Evolutionary conservation across 306 rosid species (phyloP), one percentile per base, ranked within the genome.

Genomic region (Oxytropis ochrocephala): DNA sequence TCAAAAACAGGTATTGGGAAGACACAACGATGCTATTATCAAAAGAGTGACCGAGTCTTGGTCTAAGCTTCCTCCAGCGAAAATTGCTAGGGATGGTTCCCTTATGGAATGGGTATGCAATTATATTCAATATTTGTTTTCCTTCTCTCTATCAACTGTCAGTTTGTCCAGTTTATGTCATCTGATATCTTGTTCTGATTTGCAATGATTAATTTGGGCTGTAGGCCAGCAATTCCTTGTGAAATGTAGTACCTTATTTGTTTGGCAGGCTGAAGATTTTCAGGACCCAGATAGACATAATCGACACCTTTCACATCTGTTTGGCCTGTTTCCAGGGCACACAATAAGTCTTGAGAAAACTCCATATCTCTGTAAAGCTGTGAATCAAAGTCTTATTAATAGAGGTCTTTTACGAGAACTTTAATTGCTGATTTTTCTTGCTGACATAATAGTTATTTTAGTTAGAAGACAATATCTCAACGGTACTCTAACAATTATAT

Each of bases 321-420:
- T 88, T 69, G 97, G 98, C 70, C 80, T 94, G 72, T 94, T 80
- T 84, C 97, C 97, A 1, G 98, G 97, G 30, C 98, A 90, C 83
- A 86, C 90, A 27, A 88, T 90, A 47, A 84, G 79, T 70, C 75
- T 82, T 5, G 94, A 80, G 46, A 84, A 85, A 78, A 88, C 88
- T 74, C 92, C 92, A 77, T 87, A 84, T 74, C 87, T 93, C 42
- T 85, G 89, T 68, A 87, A 83, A 85, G 97, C 96, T 36, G 96
- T 81, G 52, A 79, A 82, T 41, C 10, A 44, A 66, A 85, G 92
- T 50, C 85, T 93, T 13, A 75, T 70, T 42, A 90, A 93, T 79
- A 89, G 97, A 93, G 98, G 98, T 93, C 35, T 50, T 75, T 69
- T 50, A 24, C 73, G 39, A 65, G n/a, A 39, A 63, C 70, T 69